A percentile compares a stretch with the other conserved stretches of the same genome.
These are phyloP conservation scores for Pythium volutum DNA, from an alignment of 352 stramenopile species.

Conservation along the genomic window DNA sequence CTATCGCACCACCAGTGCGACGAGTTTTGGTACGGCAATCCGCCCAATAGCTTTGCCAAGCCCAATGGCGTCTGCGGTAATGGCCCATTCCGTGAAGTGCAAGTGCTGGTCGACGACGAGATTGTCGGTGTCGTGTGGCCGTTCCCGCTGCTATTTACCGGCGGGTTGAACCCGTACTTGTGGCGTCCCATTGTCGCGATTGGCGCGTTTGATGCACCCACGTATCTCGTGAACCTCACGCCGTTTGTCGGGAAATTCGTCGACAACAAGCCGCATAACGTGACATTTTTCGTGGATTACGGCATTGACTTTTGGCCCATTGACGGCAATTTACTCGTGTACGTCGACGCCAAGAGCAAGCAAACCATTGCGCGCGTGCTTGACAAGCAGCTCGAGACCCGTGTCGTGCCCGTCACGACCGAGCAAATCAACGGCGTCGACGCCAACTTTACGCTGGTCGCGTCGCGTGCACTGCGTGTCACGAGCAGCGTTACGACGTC, in stretches of 20 bases:
- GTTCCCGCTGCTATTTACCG: constrained; percentile 76
- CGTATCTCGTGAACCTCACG: constrained; percentile 71
- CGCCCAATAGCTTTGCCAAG: constrained; percentile 34
- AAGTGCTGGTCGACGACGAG: constrained; percentile 60
- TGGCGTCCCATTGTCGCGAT: constrained; percentile 75
- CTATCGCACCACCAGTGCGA: constrained; percentile 73
- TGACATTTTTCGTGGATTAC: constrained; percentile 61
- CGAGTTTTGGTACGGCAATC: constrained; percentile 76
- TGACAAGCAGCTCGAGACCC: constrained; percentile 28
- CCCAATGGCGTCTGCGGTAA: constrained; percentile 31
- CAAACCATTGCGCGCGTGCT: constrained; percentile 41
- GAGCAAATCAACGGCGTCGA: constrained; percentile 26
- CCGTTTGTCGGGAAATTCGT: constrained; percentile 66
- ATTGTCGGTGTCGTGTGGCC: constrained; percentile 68
- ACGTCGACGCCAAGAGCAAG: constrained; percentile 36
- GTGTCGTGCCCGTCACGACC: constrained; percentile 26
- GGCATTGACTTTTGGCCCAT: constrained; percentile 71
- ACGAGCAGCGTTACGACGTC: constrained; percentile 57
- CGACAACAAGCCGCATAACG: constrained; percentile 41
- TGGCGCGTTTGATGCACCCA: constrained; percentile 66
- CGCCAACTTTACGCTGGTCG: constrained; percentile 47
- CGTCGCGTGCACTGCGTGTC: constrained; percentile 36
- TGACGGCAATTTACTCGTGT: constrained; percentile 60
- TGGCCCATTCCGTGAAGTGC: constrained; percentile 65
- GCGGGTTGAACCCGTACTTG: constrained; percentile 70